These are phyloP conservation scores for Agaricus blazei DNA, from an alignment of 768 basidiomycete species.

Conservation along the genomic window DNA sequence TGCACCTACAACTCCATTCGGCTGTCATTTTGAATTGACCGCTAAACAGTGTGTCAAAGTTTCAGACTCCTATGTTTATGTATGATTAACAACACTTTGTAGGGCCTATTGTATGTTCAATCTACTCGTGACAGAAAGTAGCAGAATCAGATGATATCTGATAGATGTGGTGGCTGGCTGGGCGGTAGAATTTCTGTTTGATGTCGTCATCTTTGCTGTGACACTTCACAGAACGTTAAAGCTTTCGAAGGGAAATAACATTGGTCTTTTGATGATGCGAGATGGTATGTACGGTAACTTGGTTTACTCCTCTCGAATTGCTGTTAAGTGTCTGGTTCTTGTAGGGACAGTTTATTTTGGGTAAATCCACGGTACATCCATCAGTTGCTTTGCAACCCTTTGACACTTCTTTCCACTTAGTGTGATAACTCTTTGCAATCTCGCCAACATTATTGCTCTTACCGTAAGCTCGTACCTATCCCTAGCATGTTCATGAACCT, in stretches of 20 bases:
- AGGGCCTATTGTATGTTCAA: no score
- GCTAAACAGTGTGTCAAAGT: no score
- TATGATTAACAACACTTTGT: no score
- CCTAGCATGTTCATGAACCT: no score
- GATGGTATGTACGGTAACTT: constrained; percentile 27
- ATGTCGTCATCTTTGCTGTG: constrained; percentile 33
- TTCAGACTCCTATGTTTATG: no score
- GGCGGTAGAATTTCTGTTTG: constrained; percentile 33
- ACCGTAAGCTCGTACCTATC: constrained; percentile 4
- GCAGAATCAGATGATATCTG: no score
- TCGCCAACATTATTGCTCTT: constrained; percentile 12
- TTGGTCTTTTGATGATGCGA: constrained; percentile 26
- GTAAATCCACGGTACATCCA: constrained; percentile 14
- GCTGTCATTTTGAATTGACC: no score
- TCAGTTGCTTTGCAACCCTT: constrained; percentile 2
- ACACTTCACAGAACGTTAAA: constrained; percentile 31
- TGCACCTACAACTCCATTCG: no score
- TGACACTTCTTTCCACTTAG: background rate
- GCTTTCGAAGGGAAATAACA: constrained; percentile 14
- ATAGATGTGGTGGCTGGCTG: constrained; percentile 31
- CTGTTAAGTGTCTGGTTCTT: background rate
- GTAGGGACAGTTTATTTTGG: constrained; percentile 37
- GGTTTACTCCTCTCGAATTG: background rate
- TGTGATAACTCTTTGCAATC: background rate
- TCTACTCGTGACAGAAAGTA: no score